Evolutionary conservation across 495 filamentous ascomycete genomes (phyloP).

Genomic region (Neurospora sp.): DNA sequence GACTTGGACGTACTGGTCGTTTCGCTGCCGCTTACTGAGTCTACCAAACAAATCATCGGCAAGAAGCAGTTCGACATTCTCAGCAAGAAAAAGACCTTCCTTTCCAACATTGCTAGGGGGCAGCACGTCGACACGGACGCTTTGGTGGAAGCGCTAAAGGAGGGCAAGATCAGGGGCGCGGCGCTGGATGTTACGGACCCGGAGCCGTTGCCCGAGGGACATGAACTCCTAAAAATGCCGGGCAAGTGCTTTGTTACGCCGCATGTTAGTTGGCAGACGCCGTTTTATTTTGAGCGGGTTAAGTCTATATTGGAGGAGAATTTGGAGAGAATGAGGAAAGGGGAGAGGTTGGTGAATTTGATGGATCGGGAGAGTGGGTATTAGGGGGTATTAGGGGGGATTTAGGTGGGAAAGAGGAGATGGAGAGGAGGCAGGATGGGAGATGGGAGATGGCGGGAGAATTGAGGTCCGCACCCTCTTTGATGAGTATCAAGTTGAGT

Average conservation of each 20-base stretch:
- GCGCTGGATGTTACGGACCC: constrained; percentile 83
- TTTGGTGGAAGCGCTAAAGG: constrained; percentile 52
- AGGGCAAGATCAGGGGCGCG: constrained; percentile 52
- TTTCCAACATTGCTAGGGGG: constrained; percentile 70
- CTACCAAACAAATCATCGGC: constrained; percentile 54
- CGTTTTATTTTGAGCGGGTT: constrained; percentile 47
- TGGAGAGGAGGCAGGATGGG: no score
- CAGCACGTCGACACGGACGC: constrained; percentile 60
- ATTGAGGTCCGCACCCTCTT: no score
- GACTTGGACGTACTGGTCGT: constrained; percentile 71
- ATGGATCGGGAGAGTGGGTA: neutral
- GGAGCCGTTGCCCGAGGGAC: constrained; percentile 63
- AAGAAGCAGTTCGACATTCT: constrained; percentile 59
- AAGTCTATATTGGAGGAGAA: constrained; percentile 41
- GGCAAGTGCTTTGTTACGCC: constrained; percentile 66
- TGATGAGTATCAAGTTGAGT: no score
- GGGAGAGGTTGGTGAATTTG: constrained; percentile 21
- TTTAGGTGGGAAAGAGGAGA: no score
- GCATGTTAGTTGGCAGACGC: constrained; percentile 59
- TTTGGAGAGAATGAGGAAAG: constrained; percentile 18
- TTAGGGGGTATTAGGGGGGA: neutral
- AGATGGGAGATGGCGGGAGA: no score
- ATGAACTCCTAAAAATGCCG: constrained; percentile 60
- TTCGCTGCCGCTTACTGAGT: constrained; percentile 58
- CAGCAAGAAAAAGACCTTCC: constrained; percentile 41